These are phyloP conservation scores for Nannochloropsis oceanica DNA, from an alignment of 108 stramenopile species.

Conservation along the genomic window DNA sequence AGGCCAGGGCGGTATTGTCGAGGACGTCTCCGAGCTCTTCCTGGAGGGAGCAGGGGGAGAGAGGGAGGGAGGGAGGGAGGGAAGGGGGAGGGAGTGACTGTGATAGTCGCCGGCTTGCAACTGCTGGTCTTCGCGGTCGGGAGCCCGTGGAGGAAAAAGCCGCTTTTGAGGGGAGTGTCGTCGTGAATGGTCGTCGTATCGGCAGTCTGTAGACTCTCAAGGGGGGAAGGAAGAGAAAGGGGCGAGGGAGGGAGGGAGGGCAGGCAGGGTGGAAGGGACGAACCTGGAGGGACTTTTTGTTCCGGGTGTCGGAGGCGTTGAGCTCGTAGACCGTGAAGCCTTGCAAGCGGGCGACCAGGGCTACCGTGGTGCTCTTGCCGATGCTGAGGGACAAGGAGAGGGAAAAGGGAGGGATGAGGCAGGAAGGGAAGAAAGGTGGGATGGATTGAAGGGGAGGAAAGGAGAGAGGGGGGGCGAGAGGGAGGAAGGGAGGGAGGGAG, in stretches of 20 bases:
- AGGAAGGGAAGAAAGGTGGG: not conserved
- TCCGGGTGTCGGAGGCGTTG: not conserved
- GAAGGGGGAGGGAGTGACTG: too few species aligned
- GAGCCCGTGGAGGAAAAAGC: not conserved
- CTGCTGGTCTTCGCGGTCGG: not conserved
- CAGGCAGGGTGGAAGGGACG: not conserved
- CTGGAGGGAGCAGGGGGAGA: not conserved
- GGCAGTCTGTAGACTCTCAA: not conserved
- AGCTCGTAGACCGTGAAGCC: constrained; percentile 68
- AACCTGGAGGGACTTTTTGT: not conserved
- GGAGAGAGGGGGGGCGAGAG: too few species aligned
- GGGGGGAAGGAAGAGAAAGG: not conserved
- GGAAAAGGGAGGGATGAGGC: not conserved
- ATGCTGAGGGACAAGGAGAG: constrained; percentile 5
- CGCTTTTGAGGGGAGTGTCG: not conserved
- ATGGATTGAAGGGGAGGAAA: too few species aligned
- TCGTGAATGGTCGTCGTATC: not conserved
- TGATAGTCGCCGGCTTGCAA: not conserved
- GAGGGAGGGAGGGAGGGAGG: too few species aligned
- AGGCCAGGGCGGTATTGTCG: not conserved
- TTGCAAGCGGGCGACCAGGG: constrained; percentile 55
- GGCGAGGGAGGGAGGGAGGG: not conserved
- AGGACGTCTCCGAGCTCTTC: not conserved
- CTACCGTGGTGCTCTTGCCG: constrained; percentile 66
- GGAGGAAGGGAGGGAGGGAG: too few species aligned